A percentile compares a stretch with the other conserved stretches of the same genome.
Evolutionary conservation across 371 early-diverging fungal species (phyloP).

Genomic region (Mucor indicus): DNA sequence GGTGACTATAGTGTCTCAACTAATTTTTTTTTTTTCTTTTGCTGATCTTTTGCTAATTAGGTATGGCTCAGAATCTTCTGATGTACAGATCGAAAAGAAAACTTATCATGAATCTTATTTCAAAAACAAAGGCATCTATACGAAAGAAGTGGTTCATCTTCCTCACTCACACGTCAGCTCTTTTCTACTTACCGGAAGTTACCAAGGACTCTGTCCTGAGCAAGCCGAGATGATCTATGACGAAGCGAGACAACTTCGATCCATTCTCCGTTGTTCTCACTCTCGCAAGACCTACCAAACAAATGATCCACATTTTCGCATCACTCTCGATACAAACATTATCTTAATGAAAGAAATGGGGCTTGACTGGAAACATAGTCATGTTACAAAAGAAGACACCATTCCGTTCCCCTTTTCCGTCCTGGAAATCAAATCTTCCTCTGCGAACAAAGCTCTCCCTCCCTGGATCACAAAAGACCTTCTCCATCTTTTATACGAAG

Average conservation of each 20-base stretch:
- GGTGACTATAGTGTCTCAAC: too few species aligned
- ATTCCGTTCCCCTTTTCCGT: slow-evolving; percentile 93
- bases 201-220: slow-evolving; percentile 3
- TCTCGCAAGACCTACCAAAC: slow-evolving; percentile 6
- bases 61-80: neutral
- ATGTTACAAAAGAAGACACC: slow-evolving; percentile 25
- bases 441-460: slow-evolving; percentile 72
- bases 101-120: slow-evolving; percentile 5
- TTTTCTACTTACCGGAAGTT: too few species aligned
- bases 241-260: too few species aligned
- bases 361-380: neutral
- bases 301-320: neutral
- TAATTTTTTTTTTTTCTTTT: too few species aligned
- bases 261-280: slow-evolving; percentile 11
- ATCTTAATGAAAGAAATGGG: slow-evolving; percentile 9
- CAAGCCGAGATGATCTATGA: too few species aligned
- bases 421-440: slow-evolving; percentile 89
- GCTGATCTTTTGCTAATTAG: neutral
- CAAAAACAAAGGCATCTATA: slow-evolving; percentile 1
- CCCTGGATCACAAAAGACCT: slow-evolving; percentile 89
- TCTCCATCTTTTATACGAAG: slow-evolving; percentile 85
- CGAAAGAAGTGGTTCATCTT: neutral
- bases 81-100: slow-evolving; percentile 6
- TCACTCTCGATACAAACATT: slow-evolving; percentile 16
- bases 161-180: neutral